Percentiles rank a stretch among this genome's conserved stretches.
phyloP scores from a whole-genome alignment of 805 yeast genomes.

The Ogataea kodamae region DNA sequence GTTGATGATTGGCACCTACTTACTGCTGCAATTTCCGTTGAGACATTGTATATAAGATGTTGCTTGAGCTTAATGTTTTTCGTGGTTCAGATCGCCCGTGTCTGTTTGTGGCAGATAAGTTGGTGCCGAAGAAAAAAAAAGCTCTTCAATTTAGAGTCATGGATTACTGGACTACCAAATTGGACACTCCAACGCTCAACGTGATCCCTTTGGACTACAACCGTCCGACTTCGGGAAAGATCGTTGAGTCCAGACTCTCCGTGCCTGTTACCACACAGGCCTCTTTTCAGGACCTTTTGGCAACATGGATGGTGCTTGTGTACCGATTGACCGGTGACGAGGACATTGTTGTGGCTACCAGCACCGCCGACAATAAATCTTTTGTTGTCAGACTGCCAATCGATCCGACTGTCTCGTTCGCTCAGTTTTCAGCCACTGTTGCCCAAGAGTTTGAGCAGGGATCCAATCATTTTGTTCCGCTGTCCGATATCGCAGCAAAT shows the following conservation, averaged over 20 bases:
- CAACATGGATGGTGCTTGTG: slow-evolving; percentile 67
- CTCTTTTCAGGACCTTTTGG: slow-evolving; percentile 50
- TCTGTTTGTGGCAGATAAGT: slow-evolving; percentile 4
- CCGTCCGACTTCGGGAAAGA: slow-evolving; percentile 65
- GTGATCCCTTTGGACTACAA: slow-evolving; percentile 85
- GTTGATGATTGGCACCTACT: slow-evolving; percentile 27
- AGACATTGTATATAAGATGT: slow-evolving; percentile 36
- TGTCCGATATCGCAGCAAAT: slow-evolving; percentile 52
- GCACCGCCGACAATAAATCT: slow-evolving; percentile 42
- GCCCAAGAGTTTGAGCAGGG: slow-evolving; percentile 37
- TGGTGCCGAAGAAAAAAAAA: slow-evolving; percentile 2
- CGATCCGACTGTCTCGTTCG: slow-evolving; percentile 52
- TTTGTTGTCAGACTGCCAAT: slow-evolving; percentile 63
- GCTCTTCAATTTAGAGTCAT: slow-evolving; percentile 17
- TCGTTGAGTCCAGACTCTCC: slow-evolving; percentile 56
- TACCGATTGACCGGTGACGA: slow-evolving; percentile 91
- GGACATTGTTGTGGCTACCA: slow-evolving; percentile 83
- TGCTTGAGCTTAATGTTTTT: slow-evolving; percentile 7
- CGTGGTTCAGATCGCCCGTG: slow-evolving; percentile 2
- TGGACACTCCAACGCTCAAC: slow-evolving; percentile 81
- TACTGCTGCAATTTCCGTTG: slow-evolving; percentile 50
- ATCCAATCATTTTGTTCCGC: slow-evolving; percentile 39
- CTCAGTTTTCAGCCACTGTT: slow-evolving; percentile 47
- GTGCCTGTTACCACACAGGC: slow-evolving; percentile 28
- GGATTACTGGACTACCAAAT: slow-evolving; percentile 58